Base-by-base conservation (phyloP, 2,329 filamentous ascomycete species). In the Aspergillus sp. region DNA sequence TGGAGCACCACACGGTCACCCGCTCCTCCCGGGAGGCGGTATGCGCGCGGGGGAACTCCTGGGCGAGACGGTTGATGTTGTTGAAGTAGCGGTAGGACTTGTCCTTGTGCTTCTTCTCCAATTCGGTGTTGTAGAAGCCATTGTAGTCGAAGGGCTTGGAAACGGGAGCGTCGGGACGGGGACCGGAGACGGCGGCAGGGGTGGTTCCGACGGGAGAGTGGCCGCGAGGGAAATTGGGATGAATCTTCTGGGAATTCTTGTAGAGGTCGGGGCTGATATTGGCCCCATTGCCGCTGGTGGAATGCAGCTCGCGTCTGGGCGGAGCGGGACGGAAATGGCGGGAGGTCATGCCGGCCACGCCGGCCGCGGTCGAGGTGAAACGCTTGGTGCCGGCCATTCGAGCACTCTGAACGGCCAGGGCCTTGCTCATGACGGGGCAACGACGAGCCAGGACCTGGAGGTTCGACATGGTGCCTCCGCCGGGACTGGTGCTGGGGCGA, bases 81-180 rank as follows among this genome's bases (percentile, higher is more conserved):
- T 99, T 99, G 81, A 99, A 99, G 80, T 97, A 97, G 69, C 94
- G 90, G 79, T 99, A 99, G 48, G 92, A 97, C 79, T 97, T 97
- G 82, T 99, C 94, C 81, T 96, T 92, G 82, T 96, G 94, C 80
- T 99, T 99, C 84, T 97, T 97, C 65, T 97, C 91, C 62, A 99
- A 77, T 73, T 99, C 93, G 56, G 78, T 78, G 60, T 87, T 78
- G 77, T 97, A 99, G 75, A 97, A 99, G 44, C 73, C 83, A 66
- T 96, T 86, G 68, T 99, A 99, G 74, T 97, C 83, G 74, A 97
- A 99, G 66, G 86, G 89, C 54, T 72, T 68, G 20, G 73, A 66
- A 32, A 73, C 69, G 11, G 78, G 78, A 31, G 80, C 79, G 40
- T 74, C 67, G 3, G 81, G 78, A 48, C 77, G 76, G 38, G 74